A percentile compares a stretch with the other conserved stretches of the same genome.
These are phyloP conservation scores for Inga oerstediana DNA, from an alignment of 306 rosid genomes.

Conservation along the genomic window DNA sequence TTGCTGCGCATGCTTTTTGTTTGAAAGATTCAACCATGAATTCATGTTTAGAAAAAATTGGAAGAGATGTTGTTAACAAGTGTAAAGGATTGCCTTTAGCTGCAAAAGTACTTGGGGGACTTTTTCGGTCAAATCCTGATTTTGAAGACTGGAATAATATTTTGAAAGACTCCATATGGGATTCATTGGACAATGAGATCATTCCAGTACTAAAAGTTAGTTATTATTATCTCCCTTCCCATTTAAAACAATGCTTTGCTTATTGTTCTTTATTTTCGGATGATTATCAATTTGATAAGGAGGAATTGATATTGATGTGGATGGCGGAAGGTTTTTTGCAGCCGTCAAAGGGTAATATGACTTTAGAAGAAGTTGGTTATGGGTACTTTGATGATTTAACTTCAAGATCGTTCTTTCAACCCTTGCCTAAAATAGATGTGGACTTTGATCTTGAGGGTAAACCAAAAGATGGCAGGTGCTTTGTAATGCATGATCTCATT, in stretches of 20 bases:
- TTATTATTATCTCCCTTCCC: background rate
- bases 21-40: background rate
- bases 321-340: constrained; percentile 11
- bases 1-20: constrained; percentile 17
- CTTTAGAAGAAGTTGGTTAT: background rate
- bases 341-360: background rate
- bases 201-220: background rate
- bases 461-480: background rate
- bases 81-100: constrained; percentile 24
- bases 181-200: background rate
- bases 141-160: background rate
- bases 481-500: background rate
- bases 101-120: constrained; percentile 21
- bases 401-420: background rate
- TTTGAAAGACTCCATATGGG: background rate
- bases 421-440: background rate
- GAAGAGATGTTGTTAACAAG: background rate
- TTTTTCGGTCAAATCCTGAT: background rate
- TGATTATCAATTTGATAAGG: background rate
- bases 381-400: background rate
- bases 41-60: background rate
- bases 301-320: background rate
- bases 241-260: constrained; percentile 17
- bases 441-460: too few species aligned
- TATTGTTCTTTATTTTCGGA: constrained; percentile 18